These are phyloP conservation scores for Gastrolobium bilobum DNA, from an alignment of 306 rosid genomes.

Conservation along the genomic window DNA sequence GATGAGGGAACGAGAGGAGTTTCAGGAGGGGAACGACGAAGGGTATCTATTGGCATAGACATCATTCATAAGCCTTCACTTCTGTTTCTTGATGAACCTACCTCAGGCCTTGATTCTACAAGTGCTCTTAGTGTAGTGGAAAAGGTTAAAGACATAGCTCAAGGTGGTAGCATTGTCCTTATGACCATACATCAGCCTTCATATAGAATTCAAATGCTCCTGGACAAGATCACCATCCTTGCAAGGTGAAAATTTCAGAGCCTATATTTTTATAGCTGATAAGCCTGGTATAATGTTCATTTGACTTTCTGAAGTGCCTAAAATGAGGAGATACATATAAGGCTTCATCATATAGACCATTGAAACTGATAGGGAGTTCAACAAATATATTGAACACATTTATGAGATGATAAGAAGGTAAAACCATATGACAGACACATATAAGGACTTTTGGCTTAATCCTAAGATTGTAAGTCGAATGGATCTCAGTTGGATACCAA, in stretches of 20 bases:
- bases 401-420: background rate
- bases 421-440: constrained; percentile 4
- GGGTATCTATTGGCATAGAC: constrained; percentile 88
- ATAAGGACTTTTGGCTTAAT: background rate
- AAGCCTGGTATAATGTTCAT: constrained; percentile 4
- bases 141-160: constrained; percentile 90
- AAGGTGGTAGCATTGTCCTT: constrained; percentile 82
- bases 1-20: constrained; percentile 90
- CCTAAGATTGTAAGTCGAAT: background rate
- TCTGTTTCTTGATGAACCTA: constrained; percentile 89
- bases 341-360: background rate
- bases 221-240: constrained; percentile 79
- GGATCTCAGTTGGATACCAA: background rate
- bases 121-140: constrained; percentile 91
- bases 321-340: background rate
- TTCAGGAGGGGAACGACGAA: constrained; percentile 88
- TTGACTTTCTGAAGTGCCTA: background rate
- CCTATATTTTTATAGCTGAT: constrained; percentile 22
- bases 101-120: constrained; percentile 93
- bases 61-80: constrained; percentile 86
- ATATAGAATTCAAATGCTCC: constrained; percentile 78
- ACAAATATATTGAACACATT: background rate
- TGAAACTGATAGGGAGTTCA: background rate
- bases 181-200: constrained; percentile 98
- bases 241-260: constrained; percentile 67